A percentile compares a stretch with the other conserved stretches of the same genome.
Conservation (phyloP, 1,284 basidiomycete species). For the Hortiboletus rubellus region DNA sequence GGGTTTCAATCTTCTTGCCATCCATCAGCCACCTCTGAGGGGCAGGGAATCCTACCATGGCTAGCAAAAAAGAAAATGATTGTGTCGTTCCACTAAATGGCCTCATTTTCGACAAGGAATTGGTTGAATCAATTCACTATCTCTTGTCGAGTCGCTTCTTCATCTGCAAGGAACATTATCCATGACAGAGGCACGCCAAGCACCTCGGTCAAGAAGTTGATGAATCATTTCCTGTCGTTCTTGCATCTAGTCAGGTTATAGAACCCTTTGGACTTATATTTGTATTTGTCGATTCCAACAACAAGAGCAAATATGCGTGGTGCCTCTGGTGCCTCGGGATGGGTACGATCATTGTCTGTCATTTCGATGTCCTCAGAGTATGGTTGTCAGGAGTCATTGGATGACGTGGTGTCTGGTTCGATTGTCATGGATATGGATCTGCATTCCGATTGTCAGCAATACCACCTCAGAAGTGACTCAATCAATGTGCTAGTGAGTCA, state of each 20-base stretch:
- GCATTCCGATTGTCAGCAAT: background rate
- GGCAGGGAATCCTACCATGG: constrained; percentile 53
- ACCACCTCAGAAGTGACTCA: background rate
- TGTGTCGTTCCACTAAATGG: constrained; percentile 56
- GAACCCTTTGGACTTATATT: constrained; percentile 44
- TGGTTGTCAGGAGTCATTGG: background rate
- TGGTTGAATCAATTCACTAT: constrained; percentile 48
- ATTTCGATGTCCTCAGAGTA: too few relatives aligned
- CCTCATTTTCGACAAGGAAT: constrained; percentile 55
- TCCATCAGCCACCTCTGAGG: constrained; percentile 53
- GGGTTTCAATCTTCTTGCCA: constrained; percentile 47
- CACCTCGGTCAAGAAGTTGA: constrained; percentile 49
- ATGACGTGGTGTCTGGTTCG: background rate
- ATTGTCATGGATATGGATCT: constrained; percentile 11
- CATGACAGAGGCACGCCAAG: constrained; percentile 56
- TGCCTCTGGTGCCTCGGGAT: background rate
- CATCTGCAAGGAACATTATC: constrained; percentile 52
- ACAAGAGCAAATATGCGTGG: constrained; percentile 54
- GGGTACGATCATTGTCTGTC: background rate
- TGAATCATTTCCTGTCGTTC: constrained; percentile 54
- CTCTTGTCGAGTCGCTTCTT: constrained; percentile 51
- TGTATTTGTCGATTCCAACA: constrained; percentile 59
- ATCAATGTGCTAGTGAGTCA: background rate
- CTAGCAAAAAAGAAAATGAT: constrained; percentile 67
- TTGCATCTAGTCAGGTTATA: constrained; percentile 56